Base-by-base conservation (phyloP, 805 yeast species). In the Candida peoriensis region DNA sequence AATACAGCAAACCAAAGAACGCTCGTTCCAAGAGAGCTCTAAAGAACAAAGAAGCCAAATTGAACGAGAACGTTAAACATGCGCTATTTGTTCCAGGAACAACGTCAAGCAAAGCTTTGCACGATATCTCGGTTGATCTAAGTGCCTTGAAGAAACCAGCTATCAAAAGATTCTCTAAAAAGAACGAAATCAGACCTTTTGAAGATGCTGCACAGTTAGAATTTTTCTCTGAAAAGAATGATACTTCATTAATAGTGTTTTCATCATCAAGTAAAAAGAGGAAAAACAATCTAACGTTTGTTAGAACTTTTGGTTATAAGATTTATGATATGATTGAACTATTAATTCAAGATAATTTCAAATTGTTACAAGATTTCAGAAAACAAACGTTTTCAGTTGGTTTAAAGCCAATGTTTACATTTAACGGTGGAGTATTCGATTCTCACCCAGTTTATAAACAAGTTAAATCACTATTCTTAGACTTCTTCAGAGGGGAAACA, bases 11-110 rank as follows among this genome's bases (percentile, higher is more conserved):
- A 48, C 97, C 98, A 24, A 89, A 88, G 66, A 93, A 81, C 55
- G 96, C 96, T 36, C 87, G 97, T 55, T 76, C 96, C 37, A 93
- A 93, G 67, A 78, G 98, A 62, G 97, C 96, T 6, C 58, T 89
- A 44, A 95, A 88, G 43, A 82, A 83, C 52, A 81, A 78, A 50
- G 96, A 88, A 52, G 76, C 97, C 34, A 90, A 88, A 63, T 60
- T 87, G 30, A 82, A 82, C 8, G 98, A 93, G 60, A 89, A 93
- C 60, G 78, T 81, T 43, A 93, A 93, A 62, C 74, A 78, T 36
- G 97, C 96, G 0, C 70, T 93, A 38, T 93, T 93, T 52, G 78
- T 93, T 28, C 96, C 96, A 14, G 98, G 97, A 12, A 65, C 83
- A 34, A 81, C 87, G 13, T 69, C 89, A 30, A 85, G 76, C 61